Evolutionary conservation across 1,139 yeast genomes (phyloP).

Genomic region (Magnusiomyces sp.): DNA sequence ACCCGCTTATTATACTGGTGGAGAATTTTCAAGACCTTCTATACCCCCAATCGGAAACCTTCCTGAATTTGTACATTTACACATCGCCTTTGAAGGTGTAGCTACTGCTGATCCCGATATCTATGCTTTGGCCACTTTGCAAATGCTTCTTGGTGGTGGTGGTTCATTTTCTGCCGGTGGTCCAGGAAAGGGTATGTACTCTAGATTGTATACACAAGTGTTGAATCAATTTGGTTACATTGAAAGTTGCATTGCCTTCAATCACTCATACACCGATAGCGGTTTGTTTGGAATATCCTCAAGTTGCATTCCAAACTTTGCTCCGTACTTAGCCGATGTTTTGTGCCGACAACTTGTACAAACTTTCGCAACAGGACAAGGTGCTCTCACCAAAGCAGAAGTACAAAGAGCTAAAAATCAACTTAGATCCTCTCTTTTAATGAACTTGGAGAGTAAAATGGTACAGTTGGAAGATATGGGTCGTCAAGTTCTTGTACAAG

Average conservation of each 20-base stretch:
- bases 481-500: slow-evolving; percentile 83
- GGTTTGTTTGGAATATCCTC: slow-evolving; percentile 89
- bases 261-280: slow-evolving; percentile 82
- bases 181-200: slow-evolving; percentile 99
- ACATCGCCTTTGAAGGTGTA: slow-evolving; percentile 81
- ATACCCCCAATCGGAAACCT: slow-evolving; percentile 62
- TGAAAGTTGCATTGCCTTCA: slow-evolving; percentile 81
- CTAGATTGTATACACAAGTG: slow-evolving; percentile 84
- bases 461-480: slow-evolving; percentile 93
- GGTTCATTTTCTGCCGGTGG: slow-evolving; percentile 98
- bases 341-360: slow-evolving; percentile 67
- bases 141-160: slow-evolving; percentile 93
- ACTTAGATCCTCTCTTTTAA: slow-evolving; percentile 74
- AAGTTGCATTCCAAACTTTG: slow-evolving; percentile 79
- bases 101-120: slow-evolving; percentile 80
- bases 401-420: slow-evolving; percentile 89
- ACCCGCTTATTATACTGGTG: slow-evolving; percentile 67
- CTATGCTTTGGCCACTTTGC: slow-evolving; percentile 84
- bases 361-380: slow-evolving; percentile 50
- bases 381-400: slow-evolving; percentile 60
- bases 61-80: slow-evolving; percentile 80
- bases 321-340: slow-evolving; percentile 73
- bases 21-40: slow-evolving; percentile 61
- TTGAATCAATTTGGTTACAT: slow-evolving; percentile 86
- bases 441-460: slow-evolving; percentile 88